These are phyloP conservation scores for Amphicarpaea edgeworthii DNA, from an alignment of 306 rosid species.

Conservation along the genomic window DNA sequence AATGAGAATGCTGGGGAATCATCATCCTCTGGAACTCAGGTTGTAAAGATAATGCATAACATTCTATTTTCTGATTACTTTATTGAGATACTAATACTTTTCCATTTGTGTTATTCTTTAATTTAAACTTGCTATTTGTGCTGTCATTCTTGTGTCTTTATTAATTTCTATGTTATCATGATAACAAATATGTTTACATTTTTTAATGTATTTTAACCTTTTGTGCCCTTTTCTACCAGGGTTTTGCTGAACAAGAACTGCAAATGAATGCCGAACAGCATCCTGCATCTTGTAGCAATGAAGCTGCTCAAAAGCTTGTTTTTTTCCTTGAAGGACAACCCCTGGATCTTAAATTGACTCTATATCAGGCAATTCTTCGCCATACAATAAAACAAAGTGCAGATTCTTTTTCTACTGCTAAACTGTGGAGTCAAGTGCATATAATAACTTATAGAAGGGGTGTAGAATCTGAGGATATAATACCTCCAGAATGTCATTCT, in stretches of 20 bases:
- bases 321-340: slow-evolving; percentile 79
- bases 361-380: slow-evolving; percentile 87
- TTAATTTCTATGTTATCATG: background rate
- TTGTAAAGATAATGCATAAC: slow-evolving; percentile 42
- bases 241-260: slow-evolving; percentile 52
- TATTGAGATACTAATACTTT: background rate
- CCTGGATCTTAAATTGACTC: slow-evolving; percentile 65
- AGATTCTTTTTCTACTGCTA: slow-evolving; percentile 55
- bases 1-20: slow-evolving; percentile 53
- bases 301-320: slow-evolving; percentile 64
- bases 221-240: slow-evolving; percentile 54
- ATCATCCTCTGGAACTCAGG: slow-evolving; percentile 56
- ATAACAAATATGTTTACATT: background rate
- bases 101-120: background rate
- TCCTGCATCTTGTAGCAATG: slow-evolving; percentile 56
- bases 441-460: slow-evolving; percentile 71
- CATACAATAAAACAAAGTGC: slow-evolving; percentile 71
- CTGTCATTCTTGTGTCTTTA: slow-evolving; percentile 1
- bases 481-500: slow-evolving; percentile 47
- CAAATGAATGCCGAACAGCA: slow-evolving; percentile 57
- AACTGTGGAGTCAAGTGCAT: slow-evolving; percentile 79
- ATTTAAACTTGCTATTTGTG: slow-evolving; percentile 1
- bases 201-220: slow-evolving; percentile 13
- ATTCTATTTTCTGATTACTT: background rate
- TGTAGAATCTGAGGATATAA: slow-evolving; percentile 46